Conservation (phyloP, 805 yeast genomes). For the Tanozyma kutaoensis region DNA sequence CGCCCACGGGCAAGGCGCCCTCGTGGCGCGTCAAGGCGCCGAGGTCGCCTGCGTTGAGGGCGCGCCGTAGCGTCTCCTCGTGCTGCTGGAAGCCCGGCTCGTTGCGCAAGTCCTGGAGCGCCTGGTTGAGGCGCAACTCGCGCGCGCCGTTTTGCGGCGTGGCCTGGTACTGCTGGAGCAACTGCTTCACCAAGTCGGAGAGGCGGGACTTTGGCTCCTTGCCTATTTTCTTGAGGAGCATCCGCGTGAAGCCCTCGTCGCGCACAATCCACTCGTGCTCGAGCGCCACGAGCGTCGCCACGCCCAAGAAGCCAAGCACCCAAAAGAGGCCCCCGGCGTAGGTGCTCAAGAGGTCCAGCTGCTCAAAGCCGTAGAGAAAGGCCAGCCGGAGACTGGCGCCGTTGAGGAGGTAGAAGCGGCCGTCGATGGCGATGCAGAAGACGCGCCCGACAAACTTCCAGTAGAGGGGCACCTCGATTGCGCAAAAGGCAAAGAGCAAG, state of each 20-base stretch:
- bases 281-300: conserved; percentile 35
- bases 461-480: conserved; percentile 38
- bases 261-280: conserved; percentile 61
- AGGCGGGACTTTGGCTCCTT: too few relatives aligned
- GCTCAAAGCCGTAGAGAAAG: conserved; percentile 11
- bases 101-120: conserved; percentile 6
- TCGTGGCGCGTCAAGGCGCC: conserved; percentile 5
- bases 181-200: conserved; percentile 3
- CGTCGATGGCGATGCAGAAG: conserved; percentile 44
- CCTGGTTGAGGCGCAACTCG: too few relatives aligned
- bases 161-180: conserved; percentile 2
- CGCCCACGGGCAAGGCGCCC: too few relatives aligned
- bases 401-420: too few relatives aligned
- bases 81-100: conserved; percentile 2
- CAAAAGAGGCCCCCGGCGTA: conserved; percentile 25
- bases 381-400: conserved; percentile 16
- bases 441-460: conserved; percentile 43
- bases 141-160: too few relatives aligned
- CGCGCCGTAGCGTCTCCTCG: conserved; percentile 4
- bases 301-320: conserved; percentile 24
- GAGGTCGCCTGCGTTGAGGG: conserved; percentile 4
- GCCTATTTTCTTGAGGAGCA: conserved; percentile 49
- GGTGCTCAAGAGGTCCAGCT: conserved; percentile 13
- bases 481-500: conserved; percentile 24
- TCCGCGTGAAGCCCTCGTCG: conserved; percentile 54